Evolutionary conservation across 805 yeast species (phyloP).

Genomic region (Saturnispora diversa): DNA sequence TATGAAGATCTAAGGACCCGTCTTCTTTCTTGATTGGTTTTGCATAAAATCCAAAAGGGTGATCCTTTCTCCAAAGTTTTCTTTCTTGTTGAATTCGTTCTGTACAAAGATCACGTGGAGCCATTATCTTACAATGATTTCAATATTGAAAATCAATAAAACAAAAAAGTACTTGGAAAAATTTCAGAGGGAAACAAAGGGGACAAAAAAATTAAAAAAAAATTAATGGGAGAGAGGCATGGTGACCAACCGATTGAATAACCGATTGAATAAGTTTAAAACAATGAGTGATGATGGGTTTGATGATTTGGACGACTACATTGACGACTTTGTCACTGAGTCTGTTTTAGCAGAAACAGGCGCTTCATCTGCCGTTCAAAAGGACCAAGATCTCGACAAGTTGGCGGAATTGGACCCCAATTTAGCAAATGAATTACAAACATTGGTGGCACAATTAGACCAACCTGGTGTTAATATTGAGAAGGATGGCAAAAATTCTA

Average conservation of each 20-base stretch:
- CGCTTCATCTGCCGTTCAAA: slow-evolving; percentile 21
- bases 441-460: slow-evolving; percentile 12
- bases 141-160: too few species aligned
- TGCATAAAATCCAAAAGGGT: slow-evolving; percentile 95
- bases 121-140: background rate
- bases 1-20: slow-evolving; percentile 76
- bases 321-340: slow-evolving; percentile 79
- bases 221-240: too few species aligned
- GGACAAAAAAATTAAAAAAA: too few species aligned
- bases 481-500: slow-evolving; percentile 19
- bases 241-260: too few species aligned
- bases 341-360: slow-evolving; percentile 58
- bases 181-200: too few species aligned
- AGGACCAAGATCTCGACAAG: slow-evolving; percentile 1
- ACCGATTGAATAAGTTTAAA: background rate
- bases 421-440: slow-evolving; percentile 16
- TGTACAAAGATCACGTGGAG: slow-evolving; percentile 42
- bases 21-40: slow-evolving; percentile 74
- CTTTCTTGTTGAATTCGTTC: slow-evolving; percentile 90
- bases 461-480: slow-evolving; percentile 17
- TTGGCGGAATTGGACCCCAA: slow-evolving; percentile 6
- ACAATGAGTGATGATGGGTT: slow-evolving; percentile 48
- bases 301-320: slow-evolving; percentile 72
- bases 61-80: slow-evolving; percentile 97
- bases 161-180: background rate